These are phyloP conservation scores for Artemisia annua DNA, from an alignment of 129 eudicot species.

Conservation along the genomic window DNA sequence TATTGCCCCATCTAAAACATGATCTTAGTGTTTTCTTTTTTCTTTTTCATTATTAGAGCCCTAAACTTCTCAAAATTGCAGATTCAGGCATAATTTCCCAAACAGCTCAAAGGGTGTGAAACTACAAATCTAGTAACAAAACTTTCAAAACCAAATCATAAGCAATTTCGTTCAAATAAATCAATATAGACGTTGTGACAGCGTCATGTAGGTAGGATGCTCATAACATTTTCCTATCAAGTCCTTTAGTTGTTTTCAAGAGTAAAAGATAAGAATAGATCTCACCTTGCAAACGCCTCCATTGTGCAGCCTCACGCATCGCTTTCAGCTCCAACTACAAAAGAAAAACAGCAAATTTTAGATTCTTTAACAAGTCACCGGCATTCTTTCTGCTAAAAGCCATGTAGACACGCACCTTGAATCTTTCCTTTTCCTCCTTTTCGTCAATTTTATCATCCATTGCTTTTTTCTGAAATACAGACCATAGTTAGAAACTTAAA, in stretches of 20 bases:
- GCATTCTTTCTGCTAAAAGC: not conserved
- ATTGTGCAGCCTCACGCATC: conserved; percentile 95
- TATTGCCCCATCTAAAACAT: no score
- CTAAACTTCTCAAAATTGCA: no score
- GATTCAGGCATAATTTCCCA: no score
- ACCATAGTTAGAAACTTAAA: conserved; percentile 12
- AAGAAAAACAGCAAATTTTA: not conserved
- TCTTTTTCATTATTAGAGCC: no score
- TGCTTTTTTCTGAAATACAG: conserved; percentile 62
- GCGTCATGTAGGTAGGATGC: no score
- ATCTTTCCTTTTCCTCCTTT: conserved; percentile 86
- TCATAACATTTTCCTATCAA: no score
- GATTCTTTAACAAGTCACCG: conserved; percentile 1
- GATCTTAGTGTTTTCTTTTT: no score
- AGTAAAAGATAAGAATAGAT: not conserved
- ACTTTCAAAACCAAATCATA: no score
- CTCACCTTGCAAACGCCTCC: conserved; percentile 97
- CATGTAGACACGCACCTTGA: conserved; percentile 51
- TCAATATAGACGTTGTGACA: no score
- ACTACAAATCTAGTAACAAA: no score
- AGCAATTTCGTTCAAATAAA: no score
- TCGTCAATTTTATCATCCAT: conserved; percentile 81
- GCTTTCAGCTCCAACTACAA: conserved; percentile 76
- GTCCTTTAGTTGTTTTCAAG: not conserved
- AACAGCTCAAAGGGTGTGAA: no score